These are phyloP conservation scores for Melampsora larici-populina DNA, from an alignment of 1,284 basidiomycete genomes.

Conservation along the genomic window DNA sequence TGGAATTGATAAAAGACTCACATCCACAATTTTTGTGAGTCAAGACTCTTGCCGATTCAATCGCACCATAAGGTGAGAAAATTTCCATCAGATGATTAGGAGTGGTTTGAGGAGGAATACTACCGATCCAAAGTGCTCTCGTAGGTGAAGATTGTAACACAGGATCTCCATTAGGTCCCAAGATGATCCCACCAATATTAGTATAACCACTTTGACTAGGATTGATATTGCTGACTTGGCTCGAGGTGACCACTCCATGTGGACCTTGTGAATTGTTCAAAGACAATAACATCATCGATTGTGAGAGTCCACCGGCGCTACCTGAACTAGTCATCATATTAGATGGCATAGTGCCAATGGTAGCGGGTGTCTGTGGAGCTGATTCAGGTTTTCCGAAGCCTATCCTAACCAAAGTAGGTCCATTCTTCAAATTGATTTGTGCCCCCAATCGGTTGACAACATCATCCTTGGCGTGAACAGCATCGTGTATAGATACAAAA, in stretches of 20 bases:
- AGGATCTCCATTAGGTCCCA: slow-evolving; percentile 35
- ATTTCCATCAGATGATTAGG: slow-evolving; percentile 81
- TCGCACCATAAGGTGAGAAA: slow-evolving; percentile 93
- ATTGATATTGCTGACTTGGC: slow-evolving; percentile 39
- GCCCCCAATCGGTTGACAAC: slow-evolving; percentile 89
- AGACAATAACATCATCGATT: slow-evolving; percentile 49
- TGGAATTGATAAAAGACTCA: slow-evolving; percentile 56
- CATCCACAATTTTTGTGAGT: slow-evolving; percentile 96
- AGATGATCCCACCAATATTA: slow-evolving; percentile 24
- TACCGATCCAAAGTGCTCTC: slow-evolving; percentile 90
- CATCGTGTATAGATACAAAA: slow-evolving; percentile 89
- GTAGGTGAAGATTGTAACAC: slow-evolving; percentile 66
- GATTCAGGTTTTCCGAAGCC: slow-evolving; percentile 97
- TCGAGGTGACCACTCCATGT: slow-evolving; percentile 37
- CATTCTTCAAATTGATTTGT: slow-evolving; percentile 79
- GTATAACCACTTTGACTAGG: slow-evolving; percentile 24
- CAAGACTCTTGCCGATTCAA: slow-evolving; percentile 90
- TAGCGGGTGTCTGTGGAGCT: slow-evolving; percentile 78
- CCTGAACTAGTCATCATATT: slow-evolving; percentile 56
- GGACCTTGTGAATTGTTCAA: slow-evolving; percentile 46
- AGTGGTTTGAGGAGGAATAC: slow-evolving; percentile 86
- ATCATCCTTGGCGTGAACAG: slow-evolving; percentile 92
- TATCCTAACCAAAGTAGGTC: slow-evolving; percentile 88
- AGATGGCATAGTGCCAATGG: slow-evolving; percentile 59
- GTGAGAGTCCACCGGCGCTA: slow-evolving; percentile 55